Conservation (phyloP, 352 stramenopile species). For the Phytophthora quininea region DNA sequence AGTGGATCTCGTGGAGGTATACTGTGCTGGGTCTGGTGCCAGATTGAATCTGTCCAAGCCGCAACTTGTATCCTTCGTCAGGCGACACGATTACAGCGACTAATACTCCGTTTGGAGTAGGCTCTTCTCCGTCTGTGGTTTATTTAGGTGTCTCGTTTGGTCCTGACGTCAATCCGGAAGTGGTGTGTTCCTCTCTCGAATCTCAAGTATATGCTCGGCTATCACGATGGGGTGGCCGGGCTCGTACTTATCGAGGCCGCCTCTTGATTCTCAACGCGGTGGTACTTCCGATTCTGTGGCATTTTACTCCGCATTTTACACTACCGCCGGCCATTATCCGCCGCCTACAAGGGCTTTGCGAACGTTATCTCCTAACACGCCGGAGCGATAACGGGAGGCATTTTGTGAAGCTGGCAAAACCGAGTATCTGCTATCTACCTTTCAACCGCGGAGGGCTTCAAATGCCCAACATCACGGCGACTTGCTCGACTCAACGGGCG, state of each 20-base stretch:
- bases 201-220: not conserved
- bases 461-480: not conserved
- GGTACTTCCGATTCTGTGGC: not conserved
- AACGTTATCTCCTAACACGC: not conserved
- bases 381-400: not conserved
- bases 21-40: not conserved
- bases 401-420: not conserved
- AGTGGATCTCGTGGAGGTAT: not conserved
- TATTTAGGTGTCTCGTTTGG: not conserved
- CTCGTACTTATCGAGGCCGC: not conserved
- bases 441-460: not conserved
- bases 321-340: not conserved
- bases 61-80: not conserved
- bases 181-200: not conserved
- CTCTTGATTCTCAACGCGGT: not conserved
- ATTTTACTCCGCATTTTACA: not conserved
- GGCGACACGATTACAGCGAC: not conserved
- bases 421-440: not conserved
- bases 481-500: not conserved
- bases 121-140: not conserved
- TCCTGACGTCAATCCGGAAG: not conserved
- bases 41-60: not conserved
- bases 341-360: not conserved
- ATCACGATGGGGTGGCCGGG: not conserved
- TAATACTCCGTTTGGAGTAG: not conserved